Evolutionary conservation across 192 early-diverging fungal species (phyloP).

Genomic region (Kappamyces sp.): DNA sequence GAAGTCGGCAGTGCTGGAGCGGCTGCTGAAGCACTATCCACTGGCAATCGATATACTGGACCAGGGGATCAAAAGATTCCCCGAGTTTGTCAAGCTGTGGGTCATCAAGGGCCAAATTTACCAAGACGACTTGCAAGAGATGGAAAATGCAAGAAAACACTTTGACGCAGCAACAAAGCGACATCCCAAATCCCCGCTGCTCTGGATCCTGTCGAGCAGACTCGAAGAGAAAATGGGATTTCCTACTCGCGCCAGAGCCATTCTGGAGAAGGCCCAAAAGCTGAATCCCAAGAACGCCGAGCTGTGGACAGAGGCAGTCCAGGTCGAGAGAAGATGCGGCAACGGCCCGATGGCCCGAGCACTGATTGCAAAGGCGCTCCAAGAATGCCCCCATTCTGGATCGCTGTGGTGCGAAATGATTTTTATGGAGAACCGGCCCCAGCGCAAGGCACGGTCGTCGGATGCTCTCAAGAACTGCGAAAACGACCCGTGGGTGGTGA

Average conservation of each 20-base stretch:
- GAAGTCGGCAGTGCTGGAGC: constrained; percentile 83
- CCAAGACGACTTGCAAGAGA: constrained; percentile 53
- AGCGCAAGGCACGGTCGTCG: constrained; percentile 76
- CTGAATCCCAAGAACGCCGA: constrained; percentile 71
- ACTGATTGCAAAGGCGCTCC: constrained; percentile 81
- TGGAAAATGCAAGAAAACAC: constrained; percentile 61
- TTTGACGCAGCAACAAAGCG: constrained; percentile 65
- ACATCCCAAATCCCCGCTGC: constrained; percentile 65
- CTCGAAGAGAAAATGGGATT: constrained; percentile 68
- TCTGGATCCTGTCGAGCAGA: constrained; percentile 77
- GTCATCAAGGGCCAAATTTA: constrained; percentile 84
- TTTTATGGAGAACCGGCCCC: constrained; percentile 74
- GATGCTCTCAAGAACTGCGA: constrained; percentile 92
- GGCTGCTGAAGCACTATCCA: constrained; percentile 60
- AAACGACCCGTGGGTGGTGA: constrained; percentile 72
- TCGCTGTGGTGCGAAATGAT: constrained; percentile 84
- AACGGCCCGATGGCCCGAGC: constrained; percentile 64
- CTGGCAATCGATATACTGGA: constrained; percentile 64
- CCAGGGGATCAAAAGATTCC: constrained; percentile 62
- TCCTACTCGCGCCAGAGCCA: constrained; percentile 68
- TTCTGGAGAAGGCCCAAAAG: constrained; percentile 79
- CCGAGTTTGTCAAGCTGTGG: constrained; percentile 83
- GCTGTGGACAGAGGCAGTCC: constrained; percentile 82
- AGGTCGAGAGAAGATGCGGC: constrained; percentile 69
- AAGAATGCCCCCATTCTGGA: constrained; percentile 86